Base-by-base conservation (phyloP, 495 filamentous ascomycete genomes). In the Hypomontagnella submonticulosa region DNA sequence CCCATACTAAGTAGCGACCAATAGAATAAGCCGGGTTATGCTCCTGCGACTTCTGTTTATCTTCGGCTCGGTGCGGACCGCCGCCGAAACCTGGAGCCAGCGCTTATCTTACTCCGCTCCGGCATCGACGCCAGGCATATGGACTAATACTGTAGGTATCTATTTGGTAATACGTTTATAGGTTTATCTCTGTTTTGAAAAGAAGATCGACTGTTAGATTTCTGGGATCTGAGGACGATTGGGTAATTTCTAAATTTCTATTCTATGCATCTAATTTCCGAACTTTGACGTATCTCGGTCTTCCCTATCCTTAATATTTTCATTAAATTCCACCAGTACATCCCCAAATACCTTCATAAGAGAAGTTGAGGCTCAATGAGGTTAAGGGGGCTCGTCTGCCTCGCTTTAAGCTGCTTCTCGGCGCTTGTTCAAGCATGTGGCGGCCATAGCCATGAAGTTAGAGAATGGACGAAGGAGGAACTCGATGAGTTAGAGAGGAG, bases 401-500 rank as follows among this genome's bases (percentile, higher is more conserved):
- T 69, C 5, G 54, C 56, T 9, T 54, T 73, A 11, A 55, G 68
- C 62, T 69, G 47, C 44, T 32, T 41, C 58, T 57, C 65, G 27
- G 62, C 62, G 8, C 41, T 73, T 13, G 63, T 70, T n/a, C 44
- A 48, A 18, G 63, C 68, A 23, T 76, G 74, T 40, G 60, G 60
- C 9, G 51, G 68, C 12, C 65, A 72, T 43, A 63, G 40, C 1
- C 44, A 57, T 18, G 42, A 71, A 2, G 59, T 71, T 19, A 55
- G 67, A 60, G 75, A 80, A 49, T 80, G 71, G 66, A 69, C 66
- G 9, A 70, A 75, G 19, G 78, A 79, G 18, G 70, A 75, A 30
- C 58, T 82, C 7, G 75, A 78, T 19, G 81, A 85, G 44, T 68
- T 86, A 18, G 81, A 85, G 61, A 71, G 60, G 66, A 86, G 84